A percentile compares a stretch with the other conserved stretches of the same genome.
Evolutionary conservation across 2,329 filamentous ascomycete species (phyloP).

Genomic region (Knoxdaviesia proteae): DNA sequence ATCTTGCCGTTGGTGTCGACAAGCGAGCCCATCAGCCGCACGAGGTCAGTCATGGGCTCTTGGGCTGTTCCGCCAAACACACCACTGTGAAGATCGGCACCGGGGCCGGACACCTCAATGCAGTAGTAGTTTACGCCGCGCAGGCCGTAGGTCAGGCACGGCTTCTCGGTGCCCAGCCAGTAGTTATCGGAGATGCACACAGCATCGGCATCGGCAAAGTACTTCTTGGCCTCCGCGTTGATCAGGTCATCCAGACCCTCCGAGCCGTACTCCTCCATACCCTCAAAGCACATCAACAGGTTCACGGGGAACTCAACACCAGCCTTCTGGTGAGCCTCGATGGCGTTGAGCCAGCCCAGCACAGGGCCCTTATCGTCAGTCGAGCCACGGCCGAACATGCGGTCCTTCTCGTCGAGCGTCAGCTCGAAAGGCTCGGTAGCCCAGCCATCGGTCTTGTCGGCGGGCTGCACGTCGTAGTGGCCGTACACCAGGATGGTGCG

Average conservation of each 20-base stretch:
- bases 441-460: slow-evolving; percentile 86
- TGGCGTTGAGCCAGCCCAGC: slow-evolving; percentile 91
- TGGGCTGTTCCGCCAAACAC: slow-evolving; percentile 93
- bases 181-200: slow-evolving; percentile 99
- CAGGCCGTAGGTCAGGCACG: slow-evolving; percentile 90
- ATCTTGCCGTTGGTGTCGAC: slow-evolving; percentile 88
- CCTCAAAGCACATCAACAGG: slow-evolving; percentile 97
- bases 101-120: slow-evolving; percentile 74
- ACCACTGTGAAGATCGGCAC: slow-evolving; percentile 84
- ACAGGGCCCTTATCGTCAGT: slow-evolving; percentile 98
- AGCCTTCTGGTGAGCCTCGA: slow-evolving; percentile 91
- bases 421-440: slow-evolving; percentile 84
- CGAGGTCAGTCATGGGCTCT: slow-evolving; percentile 94
- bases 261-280: slow-evolving; percentile 98
- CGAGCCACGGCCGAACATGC: slow-evolving; percentile 89
- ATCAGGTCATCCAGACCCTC: slow-evolving; percentile 94
- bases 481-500: slow-evolving; percentile 91
- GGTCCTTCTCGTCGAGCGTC: slow-evolving; percentile 68
- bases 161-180: slow-evolving; percentile 98
- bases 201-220: slow-evolving; percentile 86
- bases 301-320: slow-evolving; percentile 92
- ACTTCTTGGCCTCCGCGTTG: slow-evolving; percentile 72
- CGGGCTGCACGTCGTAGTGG: slow-evolving; percentile 96
- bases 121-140: slow-evolving; percentile 97
- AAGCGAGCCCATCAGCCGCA: slow-evolving; percentile 59